Conservation (phyloP, 1,284 basidiomycete species). For the Apiotrichum veenhuisii region DNA sequence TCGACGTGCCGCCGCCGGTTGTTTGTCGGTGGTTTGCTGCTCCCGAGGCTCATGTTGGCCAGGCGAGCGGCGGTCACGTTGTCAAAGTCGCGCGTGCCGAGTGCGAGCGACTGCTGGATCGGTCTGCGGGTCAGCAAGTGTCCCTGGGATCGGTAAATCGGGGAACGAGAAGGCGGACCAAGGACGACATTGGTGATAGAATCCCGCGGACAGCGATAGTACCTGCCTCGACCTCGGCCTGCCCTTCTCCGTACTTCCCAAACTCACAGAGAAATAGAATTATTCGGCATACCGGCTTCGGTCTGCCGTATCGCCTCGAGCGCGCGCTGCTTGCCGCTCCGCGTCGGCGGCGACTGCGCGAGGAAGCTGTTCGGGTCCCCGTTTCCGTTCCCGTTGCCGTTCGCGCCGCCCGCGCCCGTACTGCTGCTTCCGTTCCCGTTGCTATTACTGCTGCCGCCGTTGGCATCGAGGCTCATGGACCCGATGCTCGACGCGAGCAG, state of each 20-base stretch:
- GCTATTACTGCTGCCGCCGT: no score
- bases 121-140: slow-evolving; percentile 23
- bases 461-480: slow-evolving; percentile 5
- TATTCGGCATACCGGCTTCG: slow-evolving; percentile 24
- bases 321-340: slow-evolving; percentile 35
- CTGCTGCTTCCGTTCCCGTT: background rate
- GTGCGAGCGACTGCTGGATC: slow-evolving; percentile 28
- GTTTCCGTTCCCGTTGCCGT: no score
- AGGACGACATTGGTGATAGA: no score
- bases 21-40: background rate
- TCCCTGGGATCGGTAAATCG: background rate
- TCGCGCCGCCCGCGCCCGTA: slow-evolving; percentile 3
- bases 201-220: no score
- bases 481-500: slow-evolving; percentile 24
- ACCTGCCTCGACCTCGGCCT: no score
- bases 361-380: background rate
- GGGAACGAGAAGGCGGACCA: no score
- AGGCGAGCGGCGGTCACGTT: slow-evolving; percentile 31
- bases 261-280: slow-evolving; percentile 37
- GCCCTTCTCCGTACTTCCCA: no score
- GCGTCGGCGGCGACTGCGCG: slow-evolving; percentile 5
- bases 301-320: slow-evolving; percentile 28
- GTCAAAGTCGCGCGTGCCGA: slow-evolving; percentile 38
- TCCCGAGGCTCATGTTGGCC: slow-evolving; percentile 8
- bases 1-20: background rate